A percentile compares a stretch with the other conserved stretches of the same genome.
Conservation (phyloP, 352 stramenopile genomes). For the Globisporangium canariense region DNA sequence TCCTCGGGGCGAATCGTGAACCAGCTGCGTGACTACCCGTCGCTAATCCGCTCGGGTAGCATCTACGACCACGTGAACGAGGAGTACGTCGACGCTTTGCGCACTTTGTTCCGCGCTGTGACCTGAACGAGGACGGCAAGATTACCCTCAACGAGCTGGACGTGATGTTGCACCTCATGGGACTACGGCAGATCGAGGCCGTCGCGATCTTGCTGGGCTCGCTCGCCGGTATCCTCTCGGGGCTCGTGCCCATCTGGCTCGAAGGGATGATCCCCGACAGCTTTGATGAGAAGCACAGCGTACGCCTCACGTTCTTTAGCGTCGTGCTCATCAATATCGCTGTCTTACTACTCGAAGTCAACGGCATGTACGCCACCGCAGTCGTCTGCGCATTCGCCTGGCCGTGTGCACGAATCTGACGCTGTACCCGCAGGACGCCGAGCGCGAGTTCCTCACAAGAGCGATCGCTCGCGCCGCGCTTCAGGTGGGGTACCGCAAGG, state of each 20-base stretch:
- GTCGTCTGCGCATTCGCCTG: constrained; percentile 40
- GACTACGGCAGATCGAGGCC: constrained; percentile 27
- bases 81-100: constrained; percentile 27
- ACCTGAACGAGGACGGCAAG: constrained; percentile 34
- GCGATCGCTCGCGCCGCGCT: constrained; percentile 43
- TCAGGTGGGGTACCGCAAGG: constrained; percentile 41
- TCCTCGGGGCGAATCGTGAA: not conserved
- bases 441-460: constrained; percentile 48
- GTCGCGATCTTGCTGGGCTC: constrained; percentile 24
- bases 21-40: not conserved
- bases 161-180: constrained; percentile 32
- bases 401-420: constrained; percentile 38
- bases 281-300: constrained; percentile 10
- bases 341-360: constrained; percentile 48
- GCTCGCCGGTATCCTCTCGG: constrained; percentile 28
- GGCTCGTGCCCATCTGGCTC: constrained; percentile 35
- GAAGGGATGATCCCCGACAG: constrained; percentile 23
- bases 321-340: constrained; percentile 39
- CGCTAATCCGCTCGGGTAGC: not conserved
- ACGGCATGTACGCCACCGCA: constrained; percentile 35
- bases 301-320: constrained; percentile 25
- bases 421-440: constrained; percentile 42
- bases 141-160: constrained; percentile 24
- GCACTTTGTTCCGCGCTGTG: constrained; percentile 29
- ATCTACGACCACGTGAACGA: constrained; percentile 22